Evolutionary conservation across 2,329 filamentous ascomycete species (phyloP), one percentile per base, ranked within the genome.

Genomic region (Claviceps cyperi): DNA sequence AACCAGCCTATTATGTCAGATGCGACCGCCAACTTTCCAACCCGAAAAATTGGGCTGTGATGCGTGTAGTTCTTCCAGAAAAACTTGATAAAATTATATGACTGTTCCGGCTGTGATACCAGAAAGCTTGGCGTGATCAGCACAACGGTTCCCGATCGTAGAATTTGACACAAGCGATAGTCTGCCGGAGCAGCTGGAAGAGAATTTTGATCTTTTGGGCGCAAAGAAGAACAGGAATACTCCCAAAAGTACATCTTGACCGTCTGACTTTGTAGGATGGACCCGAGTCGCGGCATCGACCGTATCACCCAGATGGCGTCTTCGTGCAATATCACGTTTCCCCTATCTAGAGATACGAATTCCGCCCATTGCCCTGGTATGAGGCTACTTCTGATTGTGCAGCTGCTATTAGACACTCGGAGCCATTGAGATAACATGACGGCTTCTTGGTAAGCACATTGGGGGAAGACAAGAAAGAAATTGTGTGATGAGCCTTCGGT

Each of bases 381-480:
- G 13, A 68, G 56, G 46, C 67, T 69, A 6, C 63, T 66, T 32
- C 66, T 70, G 9, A 79, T 62, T 17, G 62, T 65, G 54, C 69
- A 73, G 2, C 64, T 54, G 0, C 64, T 55, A 35, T 72, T 65
- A 37, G 62, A 66, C 4, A 55, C 56, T 5, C 62, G 63, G 9
- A 80, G 57, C 73, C 74, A 79, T 17, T 62, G 59, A 28, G 58
- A 63, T 2, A 77, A n/a, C 8, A 71, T 64, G 8, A 61, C 54
- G 17, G 64, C 62, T 38, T 67, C 65, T 11, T 62, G 50, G 7
- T 55, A 51, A 28, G 63, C 62, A 2, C 65, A 62, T 0, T 58
- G 55, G 0, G 76, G 74, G 47, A 78, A 78, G 2, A 71, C 62
- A 1, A 80, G 58, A 52, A 71, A 78, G 54, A 78, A 72, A 22